Evolutionary conservation across 805 yeast genomes (phyloP).

Genomic region (Brettanomyces naardenensis): DNA sequence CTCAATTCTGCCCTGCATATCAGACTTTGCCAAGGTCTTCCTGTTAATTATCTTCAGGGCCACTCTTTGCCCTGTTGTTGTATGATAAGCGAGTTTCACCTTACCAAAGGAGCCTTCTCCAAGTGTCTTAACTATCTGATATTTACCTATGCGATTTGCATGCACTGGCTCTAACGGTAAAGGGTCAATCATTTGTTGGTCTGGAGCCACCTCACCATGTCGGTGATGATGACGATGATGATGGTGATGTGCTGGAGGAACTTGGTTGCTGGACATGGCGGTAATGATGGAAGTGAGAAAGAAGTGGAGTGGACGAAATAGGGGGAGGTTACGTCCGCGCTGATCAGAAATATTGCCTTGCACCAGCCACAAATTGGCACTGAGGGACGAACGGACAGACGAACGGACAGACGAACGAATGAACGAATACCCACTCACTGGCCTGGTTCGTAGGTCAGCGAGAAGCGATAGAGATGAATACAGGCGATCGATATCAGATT

Average conservation of each 20-base stretch:
- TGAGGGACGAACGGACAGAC: no score
- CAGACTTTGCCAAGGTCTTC: conserved; percentile 86
- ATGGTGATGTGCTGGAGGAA: conserved; percentile 14
- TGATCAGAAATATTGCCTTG: no score
- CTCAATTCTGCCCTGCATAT: conserved; percentile 95
- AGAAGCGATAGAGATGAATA: no score
- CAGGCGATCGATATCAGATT: no score
- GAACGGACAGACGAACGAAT: no score
- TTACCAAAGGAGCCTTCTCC: conserved; percentile 98
- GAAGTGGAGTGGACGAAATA: no score
- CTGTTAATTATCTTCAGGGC: conserved; percentile 90
- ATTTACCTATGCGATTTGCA: conserved; percentile 65
- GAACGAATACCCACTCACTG: no score
- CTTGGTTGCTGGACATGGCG: no score
- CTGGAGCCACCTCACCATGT: conserved; percentile 3
- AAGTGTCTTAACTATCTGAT: conserved; percentile 83
- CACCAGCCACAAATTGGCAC: no score
- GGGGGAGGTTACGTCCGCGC: no score
- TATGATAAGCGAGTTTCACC: conserved; percentile 84
- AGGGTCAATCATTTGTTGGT: neutral
- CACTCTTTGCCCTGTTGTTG: conserved; percentile 85
- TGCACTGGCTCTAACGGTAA: conserved; percentile 4
- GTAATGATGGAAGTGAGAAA: no score
- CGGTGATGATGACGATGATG: conserved; percentile 9
- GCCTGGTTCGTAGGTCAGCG: no score